Conservation (phyloP, 192 early-diverging fungal species). For the Chytriomyces sp. region DNA sequence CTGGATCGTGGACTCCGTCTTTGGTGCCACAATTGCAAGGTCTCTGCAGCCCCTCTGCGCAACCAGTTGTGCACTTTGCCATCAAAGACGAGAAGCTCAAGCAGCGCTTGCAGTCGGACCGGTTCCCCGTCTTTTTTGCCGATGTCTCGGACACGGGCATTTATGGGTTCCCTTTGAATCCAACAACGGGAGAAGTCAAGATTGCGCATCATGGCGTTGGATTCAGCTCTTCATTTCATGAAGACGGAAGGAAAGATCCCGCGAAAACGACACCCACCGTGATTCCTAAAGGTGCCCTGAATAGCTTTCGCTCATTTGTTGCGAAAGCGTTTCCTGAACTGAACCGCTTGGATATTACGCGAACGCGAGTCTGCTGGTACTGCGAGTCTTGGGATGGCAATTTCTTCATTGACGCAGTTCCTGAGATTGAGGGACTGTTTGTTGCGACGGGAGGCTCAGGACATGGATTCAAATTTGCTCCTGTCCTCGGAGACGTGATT, state of each 20-base stretch:
- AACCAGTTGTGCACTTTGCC: conserved; percentile 55
- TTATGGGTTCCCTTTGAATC: conserved; percentile 53
- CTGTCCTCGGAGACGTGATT: conserved; percentile 54
- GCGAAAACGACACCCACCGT: conserved; percentile 2
- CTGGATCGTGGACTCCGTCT: conserved; percentile 54
- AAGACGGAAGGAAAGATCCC: background rate
- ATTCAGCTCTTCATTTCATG: conserved; percentile 33
- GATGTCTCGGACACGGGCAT: conserved; percentile 49
- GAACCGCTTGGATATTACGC: conserved; percentile 31
- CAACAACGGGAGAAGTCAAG: conserved; percentile 46
- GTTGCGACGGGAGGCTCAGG: conserved; percentile 63
- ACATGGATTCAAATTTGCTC: conserved; percentile 65
- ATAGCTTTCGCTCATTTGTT: conserved; percentile 44
- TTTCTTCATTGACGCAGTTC: conserved; percentile 52
- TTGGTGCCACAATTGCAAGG: conserved; percentile 43
- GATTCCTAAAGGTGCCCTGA: conserved; percentile 44
- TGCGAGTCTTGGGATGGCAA: conserved; percentile 57
- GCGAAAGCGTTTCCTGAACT: conserved; percentile 43
- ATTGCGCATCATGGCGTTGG: conserved; percentile 51
- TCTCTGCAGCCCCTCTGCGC: conserved; percentile 50
- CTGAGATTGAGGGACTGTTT: conserved; percentile 38
- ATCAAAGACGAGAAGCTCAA: conserved; percentile 1
- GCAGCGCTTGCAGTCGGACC: conserved; percentile 4
- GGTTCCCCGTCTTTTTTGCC: conserved; percentile 58
- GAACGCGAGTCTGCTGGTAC: conserved; percentile 59